Evolutionary conservation across 2,329 filamentous ascomycete genomes (phyloP), one percentile per base, ranked within the genome.

Genomic region (Ophiostoma ips): DNA sequence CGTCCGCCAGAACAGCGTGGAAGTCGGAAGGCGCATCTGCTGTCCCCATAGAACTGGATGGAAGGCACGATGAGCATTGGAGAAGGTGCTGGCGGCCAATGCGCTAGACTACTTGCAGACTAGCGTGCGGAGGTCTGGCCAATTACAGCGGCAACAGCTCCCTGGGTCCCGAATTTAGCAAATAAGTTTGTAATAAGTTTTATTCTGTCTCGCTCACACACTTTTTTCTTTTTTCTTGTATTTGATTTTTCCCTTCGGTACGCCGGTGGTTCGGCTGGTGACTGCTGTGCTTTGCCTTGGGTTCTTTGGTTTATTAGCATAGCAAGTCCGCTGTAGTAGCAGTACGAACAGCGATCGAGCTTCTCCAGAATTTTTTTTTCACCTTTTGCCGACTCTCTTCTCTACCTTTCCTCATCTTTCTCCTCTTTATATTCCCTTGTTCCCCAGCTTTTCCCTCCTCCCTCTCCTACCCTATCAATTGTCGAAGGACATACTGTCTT

Each of bases 31-130:
- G 41, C 8, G n/a, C 33, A 34, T 12, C 10, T 3, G 24, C 10
- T 3, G 24, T 18, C 37, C 46, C 53, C 51, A 48, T 49, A 55
- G 53, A 55, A 55, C 21, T 50, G 46, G 30, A 52, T 55, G 46
- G 53, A 55, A 55, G 49, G 48, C 46, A 21, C 48, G 30, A 28
- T 38, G 48, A 40, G 48, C 45, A 31, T 48, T 44, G 36, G 34
- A 44, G 40, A 38, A 50, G 18, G 33, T 44, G 45, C 45, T 37
- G 38, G n/a, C 21, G 35, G 33, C 19, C 21, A 33, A 33, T 33
- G 24, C 45, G 45, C 51, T 48, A 53, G 30, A 1, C 51, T 45
- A 1, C 2, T 35, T 6, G 0, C 10, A 12, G 48, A 2, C 11
- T 48, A 43, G 44, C 18, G 5, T 19, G 21, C 10, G 15, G 7